Percentiles rank a stretch among this genome's conserved stretches.
Conservation (phyloP, 345 rosid species). For the Viola odorata region DNA sequence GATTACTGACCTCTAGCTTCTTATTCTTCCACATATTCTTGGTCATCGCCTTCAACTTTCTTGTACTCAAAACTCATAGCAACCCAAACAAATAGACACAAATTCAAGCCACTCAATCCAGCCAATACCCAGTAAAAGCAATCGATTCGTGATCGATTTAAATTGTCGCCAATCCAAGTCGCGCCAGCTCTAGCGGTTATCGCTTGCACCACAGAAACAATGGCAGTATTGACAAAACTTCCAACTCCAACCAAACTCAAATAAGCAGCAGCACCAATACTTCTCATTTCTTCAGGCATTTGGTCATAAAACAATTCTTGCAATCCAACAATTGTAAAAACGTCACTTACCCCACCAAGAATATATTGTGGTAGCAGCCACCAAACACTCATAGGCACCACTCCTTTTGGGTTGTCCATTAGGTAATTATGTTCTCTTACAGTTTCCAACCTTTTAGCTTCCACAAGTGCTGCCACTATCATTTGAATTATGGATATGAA, state of each 20-base stretch:
- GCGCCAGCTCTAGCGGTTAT: slow-evolving; percentile 33
- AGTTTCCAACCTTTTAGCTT: slow-evolving; percentile 47
- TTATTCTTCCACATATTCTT: background rate
- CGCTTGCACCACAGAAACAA: slow-evolving; percentile 49
- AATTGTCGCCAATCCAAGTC: slow-evolving; percentile 63
- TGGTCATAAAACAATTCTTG: slow-evolving; percentile 88
- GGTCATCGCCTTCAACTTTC: slow-evolving; percentile 26
- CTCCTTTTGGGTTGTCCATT: slow-evolving; percentile 41
- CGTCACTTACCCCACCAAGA: slow-evolving; percentile 53
- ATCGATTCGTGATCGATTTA: slow-evolving; percentile 59
- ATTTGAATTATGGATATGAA: slow-evolving; percentile 53
- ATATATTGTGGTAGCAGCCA: slow-evolving; percentile 87
- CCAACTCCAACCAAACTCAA: slow-evolving; percentile 64
- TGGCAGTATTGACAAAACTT: slow-evolving; percentile 56
- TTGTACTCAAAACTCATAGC: slow-evolving; percentile 70
- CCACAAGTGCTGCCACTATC: slow-evolving; percentile 57
- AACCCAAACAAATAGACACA: slow-evolving; percentile 42
- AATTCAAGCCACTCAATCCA: slow-evolving; percentile 47
- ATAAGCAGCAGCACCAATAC: slow-evolving; percentile 76
- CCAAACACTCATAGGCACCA: slow-evolving; percentile 65
- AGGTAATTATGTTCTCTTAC: slow-evolving; percentile 47
- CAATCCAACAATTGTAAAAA: slow-evolving; percentile 66
- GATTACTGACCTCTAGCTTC: background rate
- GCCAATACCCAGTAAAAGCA: slow-evolving; percentile 71
- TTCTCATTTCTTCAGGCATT: slow-evolving; percentile 78